These are phyloP conservation scores for Cyberlindnera mrakii DNA, from an alignment of 805 yeast species.

Conservation along the genomic window DNA sequence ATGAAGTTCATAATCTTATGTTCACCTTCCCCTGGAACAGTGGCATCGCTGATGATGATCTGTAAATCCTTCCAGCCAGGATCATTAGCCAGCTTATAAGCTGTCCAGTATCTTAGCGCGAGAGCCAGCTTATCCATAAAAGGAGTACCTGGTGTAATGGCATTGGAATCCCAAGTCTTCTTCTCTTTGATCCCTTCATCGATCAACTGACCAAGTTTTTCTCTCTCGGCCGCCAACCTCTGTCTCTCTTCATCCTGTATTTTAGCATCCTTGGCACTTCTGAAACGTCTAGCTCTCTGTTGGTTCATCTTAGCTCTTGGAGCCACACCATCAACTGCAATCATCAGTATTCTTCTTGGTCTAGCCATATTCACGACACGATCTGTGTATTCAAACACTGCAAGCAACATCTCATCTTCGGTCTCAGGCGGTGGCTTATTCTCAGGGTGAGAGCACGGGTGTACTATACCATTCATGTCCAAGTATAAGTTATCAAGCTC, in stretches of 20 bases:
- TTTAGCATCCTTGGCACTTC: conserved; percentile 86
- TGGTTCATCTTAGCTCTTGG: conserved; percentile 98
- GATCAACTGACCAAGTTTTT: conserved; percentile 51
- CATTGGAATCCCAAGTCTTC: conserved; percentile 90
- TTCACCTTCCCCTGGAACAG: conserved; percentile 99
- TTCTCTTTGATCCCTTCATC: conserved; percentile 71
- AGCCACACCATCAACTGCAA: conserved; percentile 99
- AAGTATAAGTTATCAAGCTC: conserved; percentile 89
- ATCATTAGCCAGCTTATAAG: conserved; percentile 79
- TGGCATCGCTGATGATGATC: conserved; percentile 88
- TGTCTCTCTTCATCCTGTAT: conserved; percentile 69
- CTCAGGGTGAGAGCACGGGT: conserved; percentile 98
- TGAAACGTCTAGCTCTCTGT: conserved; percentile 88
- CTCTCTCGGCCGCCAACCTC: conserved; percentile 27
- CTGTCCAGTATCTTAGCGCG: conserved; percentile 85
- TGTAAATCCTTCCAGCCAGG: conserved; percentile 92
- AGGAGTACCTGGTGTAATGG: conserved; percentile 98
- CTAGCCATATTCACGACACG: conserved; percentile 89
- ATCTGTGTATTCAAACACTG: conserved; percentile 88
- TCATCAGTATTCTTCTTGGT: conserved; percentile 86
- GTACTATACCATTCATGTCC: conserved; percentile 99
- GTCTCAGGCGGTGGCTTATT: conserved; percentile 93
- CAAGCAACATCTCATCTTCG: conserved; percentile 95
- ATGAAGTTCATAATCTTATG: conserved; percentile 97
- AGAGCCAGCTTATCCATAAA: conserved; percentile 88